Evolutionary conservation across 176 grass and related monocot genomes (phyloP).

Genomic region (Saccharum spontaneum): DNA sequence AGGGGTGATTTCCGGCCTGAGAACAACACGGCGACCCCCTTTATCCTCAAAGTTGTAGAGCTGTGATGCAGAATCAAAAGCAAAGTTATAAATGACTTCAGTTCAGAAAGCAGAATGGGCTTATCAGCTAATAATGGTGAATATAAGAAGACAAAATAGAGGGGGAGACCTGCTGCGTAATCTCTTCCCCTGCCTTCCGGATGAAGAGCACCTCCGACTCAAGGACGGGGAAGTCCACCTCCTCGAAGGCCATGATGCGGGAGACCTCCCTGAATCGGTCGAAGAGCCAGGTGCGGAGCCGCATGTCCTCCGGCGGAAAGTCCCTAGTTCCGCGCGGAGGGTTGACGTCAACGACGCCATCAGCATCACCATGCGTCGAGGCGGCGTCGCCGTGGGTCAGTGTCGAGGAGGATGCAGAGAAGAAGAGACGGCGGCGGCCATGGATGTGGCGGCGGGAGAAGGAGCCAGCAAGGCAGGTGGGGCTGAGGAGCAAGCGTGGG

Average conservation of each 20-base stretch:
- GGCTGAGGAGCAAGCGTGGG: slow-evolving; percentile 24
- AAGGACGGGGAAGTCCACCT: slow-evolving; percentile 93
- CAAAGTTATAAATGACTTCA: not conserved
- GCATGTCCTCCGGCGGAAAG: slow-evolving; percentile 84
- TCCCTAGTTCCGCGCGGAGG: slow-evolving; percentile 80
- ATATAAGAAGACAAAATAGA: too few relatives aligned
- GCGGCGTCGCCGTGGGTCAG: slow-evolving; percentile 6
- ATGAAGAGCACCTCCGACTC: slow-evolving; percentile 87
- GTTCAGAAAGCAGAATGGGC: not conserved
- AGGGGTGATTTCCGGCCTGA: slow-evolving; percentile 84
- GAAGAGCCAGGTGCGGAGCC: slow-evolving; percentile 85
- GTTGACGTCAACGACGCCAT: slow-evolving; percentile 60
- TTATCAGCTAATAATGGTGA: not conserved
- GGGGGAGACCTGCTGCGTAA: slow-evolving; percentile 62
- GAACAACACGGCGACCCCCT: slow-evolving; percentile 78
- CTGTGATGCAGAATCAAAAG: slow-evolving; percentile 29
- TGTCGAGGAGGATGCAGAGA: slow-evolving; percentile 1
- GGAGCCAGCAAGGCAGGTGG: not conserved
- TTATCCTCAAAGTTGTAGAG: slow-evolving; percentile 94
- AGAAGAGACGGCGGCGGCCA: not conserved
- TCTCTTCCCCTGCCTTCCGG: slow-evolving; percentile 76
- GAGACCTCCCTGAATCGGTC: slow-evolving; percentile 76
- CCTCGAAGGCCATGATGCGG: slow-evolving; percentile 71
- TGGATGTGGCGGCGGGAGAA: not conserved
- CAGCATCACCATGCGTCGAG: not conserved